Evolutionary conservation across 1,139 yeast species (phyloP), one percentile per base, ranked within the genome.

Genomic region (Taiozyma sp.): DNA sequence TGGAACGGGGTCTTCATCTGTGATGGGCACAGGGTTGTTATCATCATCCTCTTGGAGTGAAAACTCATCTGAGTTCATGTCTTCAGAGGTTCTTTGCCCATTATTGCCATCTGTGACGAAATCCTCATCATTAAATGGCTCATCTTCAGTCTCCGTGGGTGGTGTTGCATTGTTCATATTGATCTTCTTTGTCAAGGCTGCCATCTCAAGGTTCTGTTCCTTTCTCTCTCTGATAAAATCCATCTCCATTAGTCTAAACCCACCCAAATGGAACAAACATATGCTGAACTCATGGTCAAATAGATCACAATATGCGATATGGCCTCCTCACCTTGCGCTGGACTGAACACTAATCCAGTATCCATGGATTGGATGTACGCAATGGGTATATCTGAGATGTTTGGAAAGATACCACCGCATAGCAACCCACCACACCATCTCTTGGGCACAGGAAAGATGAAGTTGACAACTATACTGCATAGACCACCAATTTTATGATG

Each of bases 311-410:
- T 83, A 68, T 87, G 89, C 0, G 97, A 95, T 37, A 86, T 88
- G 22, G 97, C 97, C 58, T 78, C 76, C 53, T 79, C 76, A 10
- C 88, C 85, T 52, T 87, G 79, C 1, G 65, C 76, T 1, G 70
- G 54, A 0, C 80, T 68, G 59, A 90, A 83, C 3, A 78, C 72
- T 0, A 80, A 73, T 0, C 90, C 83, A n/a, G 78, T 73, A 37
- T 87, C 83, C 65, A 90, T 71, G 1, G 95, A 85, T 61, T 88
- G 95, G 42, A 90, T 74, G 60, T 89, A 89, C 0, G 97, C 97
- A 60, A 90, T 87, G 1, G 97, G 97, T 53, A 90, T 73, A 68
- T 90, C 97, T 10, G 93, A 81, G 46, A 87, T 83, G 61, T 85
- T 85, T n/a, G 90, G 88, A 58, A 88, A 81, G 44, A 87, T 72